A percentile compares a stretch with the other conserved stretches of the same genome.
These are phyloP conservation scores for Alectoria sarmentosa DNA, from an alignment of 495 filamentous ascomycete species.

Conservation along the genomic window DNA sequence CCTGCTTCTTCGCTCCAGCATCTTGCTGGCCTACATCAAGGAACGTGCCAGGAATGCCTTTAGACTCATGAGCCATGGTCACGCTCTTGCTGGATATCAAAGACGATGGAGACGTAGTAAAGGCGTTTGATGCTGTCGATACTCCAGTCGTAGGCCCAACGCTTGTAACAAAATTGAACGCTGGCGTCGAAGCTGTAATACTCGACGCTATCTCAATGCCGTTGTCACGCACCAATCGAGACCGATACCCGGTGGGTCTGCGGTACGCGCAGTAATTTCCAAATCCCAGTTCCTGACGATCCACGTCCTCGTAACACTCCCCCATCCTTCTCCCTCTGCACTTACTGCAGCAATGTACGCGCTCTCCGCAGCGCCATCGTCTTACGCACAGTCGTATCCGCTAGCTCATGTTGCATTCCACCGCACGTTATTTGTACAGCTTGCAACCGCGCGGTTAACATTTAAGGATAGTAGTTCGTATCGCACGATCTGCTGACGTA, in stretches of 20 bases:
- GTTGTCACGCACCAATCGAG: not conserved
- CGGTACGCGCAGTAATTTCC: not conserved
- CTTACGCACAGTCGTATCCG: not conserved
- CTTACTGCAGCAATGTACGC: not conserved
- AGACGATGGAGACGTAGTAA: not conserved
- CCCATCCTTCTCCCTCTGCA: not conserved
- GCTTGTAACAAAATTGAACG: not conserved
- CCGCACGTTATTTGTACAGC: not conserved
- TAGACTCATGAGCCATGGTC: not conserved
- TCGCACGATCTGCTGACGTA: not conserved
- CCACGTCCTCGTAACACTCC: not conserved
- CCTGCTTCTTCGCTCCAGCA: not conserved
- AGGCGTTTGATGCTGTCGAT: not conserved
- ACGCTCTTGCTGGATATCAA: not conserved
- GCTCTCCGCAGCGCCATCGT: not conserved
- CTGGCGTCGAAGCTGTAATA: not conserved
- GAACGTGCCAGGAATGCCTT: not conserved
- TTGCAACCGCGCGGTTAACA: not conserved
- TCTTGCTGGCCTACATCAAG: constrained; percentile 8
- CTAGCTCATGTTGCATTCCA: not conserved
- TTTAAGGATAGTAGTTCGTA: not conserved
- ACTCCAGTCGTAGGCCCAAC: not conserved
- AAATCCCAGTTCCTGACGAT: not conserved
- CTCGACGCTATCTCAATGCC: not conserved
- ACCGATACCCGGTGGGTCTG: not conserved